Percentiles rank a stretch among this genome's conserved stretches.
Conservation (phyloP, 1,284 basidiomycete species). For the Peniophora sp. region DNA sequence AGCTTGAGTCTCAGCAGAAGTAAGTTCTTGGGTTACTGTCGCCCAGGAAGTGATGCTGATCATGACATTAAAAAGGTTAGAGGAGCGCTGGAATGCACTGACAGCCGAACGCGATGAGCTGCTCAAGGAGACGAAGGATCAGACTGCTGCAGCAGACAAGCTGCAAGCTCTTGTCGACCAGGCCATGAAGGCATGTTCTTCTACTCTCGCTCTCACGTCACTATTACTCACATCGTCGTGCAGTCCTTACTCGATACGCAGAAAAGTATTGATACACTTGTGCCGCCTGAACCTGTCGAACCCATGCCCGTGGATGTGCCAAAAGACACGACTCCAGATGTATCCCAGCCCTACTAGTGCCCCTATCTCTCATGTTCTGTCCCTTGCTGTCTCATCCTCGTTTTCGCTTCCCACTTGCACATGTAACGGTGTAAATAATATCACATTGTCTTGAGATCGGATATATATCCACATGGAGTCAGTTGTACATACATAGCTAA, state of each 20-base stretch:
- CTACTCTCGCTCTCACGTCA: neutral
- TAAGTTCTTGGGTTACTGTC: conserved; percentile 35
- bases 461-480: neutral
- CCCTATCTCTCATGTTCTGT: neutral
- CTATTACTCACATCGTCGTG: conserved; percentile 3
- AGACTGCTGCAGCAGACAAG: conserved; percentile 58
- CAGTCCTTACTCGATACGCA: conserved; percentile 64
- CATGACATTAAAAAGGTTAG: conserved; percentile 38
- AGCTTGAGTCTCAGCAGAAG: conserved; percentile 67
- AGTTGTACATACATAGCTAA: neutral
- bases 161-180: conserved; percentile 67
- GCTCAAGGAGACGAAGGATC: conserved; percentile 62
- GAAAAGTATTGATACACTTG: conserved; percentile 66
- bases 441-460: no score
- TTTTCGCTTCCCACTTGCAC: neutral
- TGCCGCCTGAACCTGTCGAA: conserved; percentile 27
- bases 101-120: conserved; percentile 61
- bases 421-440: no score
- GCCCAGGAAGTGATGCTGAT: conserved; percentile 2
- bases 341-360: neutral
- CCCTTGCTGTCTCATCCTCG: neutral
- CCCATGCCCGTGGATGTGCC: conserved; percentile 7
- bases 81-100: conserved; percentile 58
- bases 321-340: neutral
- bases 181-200: conserved; percentile 55